A percentile compares a stretch with the other conserved stretches of the same genome.
These are phyloP conservation scores for Amphichorda felina DNA, from an alignment of 2,329 filamentous ascomycete genomes.

Conservation along the genomic window DNA sequence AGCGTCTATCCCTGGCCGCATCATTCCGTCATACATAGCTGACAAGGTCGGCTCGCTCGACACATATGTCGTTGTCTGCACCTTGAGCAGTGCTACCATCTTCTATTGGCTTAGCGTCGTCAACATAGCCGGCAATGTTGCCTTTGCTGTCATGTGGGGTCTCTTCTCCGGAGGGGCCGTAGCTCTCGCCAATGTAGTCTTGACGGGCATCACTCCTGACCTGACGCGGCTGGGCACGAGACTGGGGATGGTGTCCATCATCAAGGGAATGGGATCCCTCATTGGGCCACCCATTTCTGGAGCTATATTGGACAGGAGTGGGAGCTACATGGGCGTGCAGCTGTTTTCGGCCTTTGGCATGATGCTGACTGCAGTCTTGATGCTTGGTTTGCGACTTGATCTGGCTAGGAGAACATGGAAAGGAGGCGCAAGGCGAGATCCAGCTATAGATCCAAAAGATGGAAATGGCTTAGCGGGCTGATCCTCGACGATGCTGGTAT, in stretches of 20 bases:
- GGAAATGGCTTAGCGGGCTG: too few relatives aligned
- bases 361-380: slow-evolving; percentile 10
- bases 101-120: slow-evolving; percentile 28
- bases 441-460: too few relatives aligned
- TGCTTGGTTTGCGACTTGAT: not conserved
- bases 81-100: slow-evolving; percentile 19
- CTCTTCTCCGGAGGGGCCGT: slow-evolving; percentile 33
- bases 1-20: slow-evolving; percentile 33
- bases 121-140: slow-evolving; percentile 22
- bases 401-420: not conserved
- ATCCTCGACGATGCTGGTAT: too few relatives aligned
- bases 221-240: slow-evolving; percentile 26
- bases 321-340: slow-evolving; percentile 11
- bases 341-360: slow-evolving; percentile 11
- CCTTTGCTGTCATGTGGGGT: slow-evolving; percentile 31
- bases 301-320: slow-evolving; percentile 15
- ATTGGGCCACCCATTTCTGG: slow-evolving; percentile 26
- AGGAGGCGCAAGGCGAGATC: too few relatives aligned
- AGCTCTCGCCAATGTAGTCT: slow-evolving; percentile 26
- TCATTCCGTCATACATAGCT: slow-evolving; percentile 32
- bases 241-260: slow-evolving; percentile 27
- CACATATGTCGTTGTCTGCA: slow-evolving; percentile 21
- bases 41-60: slow-evolving; percentile 27
- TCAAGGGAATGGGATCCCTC: slow-evolving; percentile 22
- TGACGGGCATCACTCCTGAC: slow-evolving; percentile 28